Evolutionary conservation across 345 rosid genomes (phyloP).

Genomic region (Lenwebbia sp.): DNA sequence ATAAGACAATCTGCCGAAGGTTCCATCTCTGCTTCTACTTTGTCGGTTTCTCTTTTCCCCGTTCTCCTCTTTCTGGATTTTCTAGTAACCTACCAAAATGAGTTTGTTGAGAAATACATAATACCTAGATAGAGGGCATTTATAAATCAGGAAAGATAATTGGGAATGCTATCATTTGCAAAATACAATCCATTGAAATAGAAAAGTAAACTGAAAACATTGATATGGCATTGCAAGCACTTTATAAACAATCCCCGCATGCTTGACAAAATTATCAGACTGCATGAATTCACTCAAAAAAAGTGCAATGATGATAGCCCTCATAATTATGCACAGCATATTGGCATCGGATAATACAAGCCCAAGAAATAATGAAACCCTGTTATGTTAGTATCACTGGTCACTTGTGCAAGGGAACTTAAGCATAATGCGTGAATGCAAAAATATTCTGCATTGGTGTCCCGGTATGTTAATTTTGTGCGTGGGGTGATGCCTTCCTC

Average conservation of each 20-base stretch:
- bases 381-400: background rate
- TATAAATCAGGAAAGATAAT: background rate
- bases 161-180: background rate
- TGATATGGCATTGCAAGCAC: background rate
- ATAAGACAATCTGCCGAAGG: slow-evolving; percentile 20
- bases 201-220: background rate
- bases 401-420: background rate
- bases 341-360: background rate
- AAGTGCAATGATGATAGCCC: background rate
- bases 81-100: slow-evolving; percentile 60
- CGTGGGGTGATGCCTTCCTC: background rate
- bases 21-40: slow-evolving; percentile 27
- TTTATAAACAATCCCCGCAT: background rate
- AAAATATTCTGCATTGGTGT: background rate
- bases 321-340: background rate
- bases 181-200: background rate
- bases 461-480: background rate
- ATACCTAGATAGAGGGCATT: background rate
- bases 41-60: slow-evolving; percentile 23
- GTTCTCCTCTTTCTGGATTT: slow-evolving; percentile 64
- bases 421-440: background rate
- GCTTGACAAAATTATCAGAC: background rate
- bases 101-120: background rate
- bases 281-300: background rate
- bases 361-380: background rate